Evolutionary conservation across 2,329 filamentous ascomycete species (phyloP).

Genomic region (Cadophora gregata): DNA sequence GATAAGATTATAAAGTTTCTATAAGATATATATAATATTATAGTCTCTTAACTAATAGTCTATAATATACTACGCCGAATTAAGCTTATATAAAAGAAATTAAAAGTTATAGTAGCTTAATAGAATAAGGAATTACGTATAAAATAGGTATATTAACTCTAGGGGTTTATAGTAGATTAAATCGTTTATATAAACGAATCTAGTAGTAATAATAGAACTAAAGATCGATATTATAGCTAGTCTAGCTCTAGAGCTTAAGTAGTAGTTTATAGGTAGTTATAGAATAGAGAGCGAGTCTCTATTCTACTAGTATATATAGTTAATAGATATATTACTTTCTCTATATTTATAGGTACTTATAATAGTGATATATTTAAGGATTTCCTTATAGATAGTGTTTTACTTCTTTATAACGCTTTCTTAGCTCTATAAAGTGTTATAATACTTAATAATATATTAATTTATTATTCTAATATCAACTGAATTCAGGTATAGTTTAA

Average conservation of each 20-base stretch:
- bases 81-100: not conserved
- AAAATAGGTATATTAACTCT: not conserved
- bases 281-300: not conserved
- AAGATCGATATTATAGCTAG: not conserved
- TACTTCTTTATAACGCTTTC: not conserved
- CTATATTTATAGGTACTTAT: not conserved
- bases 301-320: not conserved
- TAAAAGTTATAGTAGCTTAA: not conserved
- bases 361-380: not conserved
- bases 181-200: not conserved
- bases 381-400: not conserved
- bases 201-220: not conserved
- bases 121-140: not conserved
- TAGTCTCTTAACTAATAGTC: not conserved
- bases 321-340: not conserved
- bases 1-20: not conserved
- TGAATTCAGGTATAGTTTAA: not conserved
- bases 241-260: not conserved
- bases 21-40: not conserved
- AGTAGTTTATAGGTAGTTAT: not conserved
- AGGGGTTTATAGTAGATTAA: not conserved
- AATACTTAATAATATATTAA: not conserved
- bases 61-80: not conserved
- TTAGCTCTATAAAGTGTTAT: not conserved
- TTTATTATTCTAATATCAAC: not conserved